These are phyloP conservation scores for Sphagnum tenellum DNA, from an alignment of 225 moss, liverwort and hornwort genomes.

Conservation along the genomic window DNA sequence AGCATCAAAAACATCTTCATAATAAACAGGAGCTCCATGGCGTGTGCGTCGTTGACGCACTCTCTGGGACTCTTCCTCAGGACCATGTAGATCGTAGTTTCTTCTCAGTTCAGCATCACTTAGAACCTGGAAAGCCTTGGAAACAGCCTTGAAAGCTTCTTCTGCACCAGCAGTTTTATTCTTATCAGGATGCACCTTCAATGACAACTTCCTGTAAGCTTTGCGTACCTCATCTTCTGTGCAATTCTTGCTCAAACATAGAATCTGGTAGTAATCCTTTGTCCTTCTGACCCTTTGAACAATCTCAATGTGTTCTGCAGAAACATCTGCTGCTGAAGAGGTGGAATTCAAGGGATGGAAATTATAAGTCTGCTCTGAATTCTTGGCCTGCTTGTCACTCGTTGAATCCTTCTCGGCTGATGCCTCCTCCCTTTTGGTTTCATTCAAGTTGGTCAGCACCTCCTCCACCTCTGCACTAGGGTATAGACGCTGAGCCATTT, in stretches of 20 bases:
- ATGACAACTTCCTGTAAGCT: constrained; percentile 90
- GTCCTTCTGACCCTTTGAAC: constrained; percentile 80
- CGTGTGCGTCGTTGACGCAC: constrained; percentile 15
- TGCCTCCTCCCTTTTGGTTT: constrained; percentile 47
- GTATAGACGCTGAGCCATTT: constrained; percentile 87
- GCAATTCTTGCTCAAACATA: constrained; percentile 76
- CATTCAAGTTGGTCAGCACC: constrained; percentile 49
- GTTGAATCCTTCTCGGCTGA: constrained; percentile 30
- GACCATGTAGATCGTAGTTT: constrained; percentile 83
- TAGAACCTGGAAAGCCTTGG: constrained; percentile 72
- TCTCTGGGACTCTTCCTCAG: constrained; percentile 60
- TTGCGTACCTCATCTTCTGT: constrained; percentile 83
- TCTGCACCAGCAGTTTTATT: constrained; percentile 80
- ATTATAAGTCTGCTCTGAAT: constrained; percentile 42
- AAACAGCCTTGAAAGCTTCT: constrained; percentile 94
- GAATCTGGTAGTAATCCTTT: constrained; percentile 87
- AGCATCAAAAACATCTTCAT: constrained; percentile 86
- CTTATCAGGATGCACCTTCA: constrained; percentile 99
- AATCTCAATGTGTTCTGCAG: constrained; percentile 57
- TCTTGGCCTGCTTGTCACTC: constrained; percentile 5
- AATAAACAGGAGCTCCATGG: constrained; percentile 22
- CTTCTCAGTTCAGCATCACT: constrained; percentile 78
- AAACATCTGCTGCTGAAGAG: constrained; percentile 29
- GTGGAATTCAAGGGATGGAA: constrained; percentile 44
- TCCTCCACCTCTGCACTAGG: constrained; percentile 81